Evolutionary conservation across 768 basidiomycete genomes (phyloP), one percentile per base, ranked within the genome.

Genomic region (Mycena sanguinolenta): DNA sequence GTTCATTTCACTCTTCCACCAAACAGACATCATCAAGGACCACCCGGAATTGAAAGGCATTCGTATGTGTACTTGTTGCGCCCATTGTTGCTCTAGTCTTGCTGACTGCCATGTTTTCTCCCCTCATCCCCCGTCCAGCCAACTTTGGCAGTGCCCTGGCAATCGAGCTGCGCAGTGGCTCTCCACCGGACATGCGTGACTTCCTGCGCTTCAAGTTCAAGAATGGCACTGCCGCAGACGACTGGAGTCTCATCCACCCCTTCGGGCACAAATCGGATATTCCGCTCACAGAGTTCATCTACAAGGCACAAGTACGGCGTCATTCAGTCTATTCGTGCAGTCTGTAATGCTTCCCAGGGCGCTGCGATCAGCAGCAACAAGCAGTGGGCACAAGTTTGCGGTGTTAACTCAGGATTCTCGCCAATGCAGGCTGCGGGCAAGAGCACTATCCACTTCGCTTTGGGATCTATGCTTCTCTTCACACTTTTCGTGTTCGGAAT

Each of bases 1-100:
- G 17, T 95, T 97, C 88, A 91, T 96, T 76, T 95, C 94, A 5
- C 86, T 96, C 79, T 92, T 96, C 88, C 89, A 91, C 77, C 88
- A 92, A 80, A 89, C 93, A 23, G 92, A 92, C 65, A 81, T 92
- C 65, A 74, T 80, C 73, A 82, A 87, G 70, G 81, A 86, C 30
- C 80, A 89, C 77, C 91, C 92, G 1, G 87, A 91, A 63, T 79
- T 91, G 72, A 80, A 82, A 58, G 89, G 84, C 49, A 87, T 94
- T 71, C 91, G 92, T 94, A 77, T 77, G 92, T 88, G 16, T 28
- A 5, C 32, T 14, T 34, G 23, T 50, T n/a, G n/a, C 42, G 9
- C 25, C 44, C 32, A 2, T 53, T 13, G n/a, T 21, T 5, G 16
- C n/a, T 25, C n/a, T 16, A 12, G n/a, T 23, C 12, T 25, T 25